Base-by-base conservation (phyloP, 495 filamentous ascomycete species). In the Penicillium goetzii region DNA sequence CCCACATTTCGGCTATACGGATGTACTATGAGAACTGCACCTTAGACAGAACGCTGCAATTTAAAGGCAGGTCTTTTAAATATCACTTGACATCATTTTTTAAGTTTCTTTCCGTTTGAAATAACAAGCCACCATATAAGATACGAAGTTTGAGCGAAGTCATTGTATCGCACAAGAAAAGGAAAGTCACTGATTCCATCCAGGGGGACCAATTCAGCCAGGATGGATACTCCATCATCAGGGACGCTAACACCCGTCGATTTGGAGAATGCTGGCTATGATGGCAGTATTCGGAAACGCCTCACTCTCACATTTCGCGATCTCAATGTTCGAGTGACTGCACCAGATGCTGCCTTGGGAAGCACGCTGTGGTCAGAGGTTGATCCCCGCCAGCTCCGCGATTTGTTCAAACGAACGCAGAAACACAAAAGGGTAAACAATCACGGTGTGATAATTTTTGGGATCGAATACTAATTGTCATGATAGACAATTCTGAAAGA, bases 271-370 rank as follows among this genome's bases (percentile, higher is more conserved):
- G 72, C 69, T 2, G 28, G 33, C 14, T 28, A 52, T 1, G 25
- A 21, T 12, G 47, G 55, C 2, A 52, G 56, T 26, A 59, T 76
- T 59, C 72, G 64, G 14, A 80, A 80, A 51, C 63, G 72, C 41
- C 56, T 80, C 9, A 77, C 77, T 6, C 63, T 80, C 10, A 80
- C 77, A 4, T 80, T 77, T 28, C 73, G 77, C 3, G 63, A 74
- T 53, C 40, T 80, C 21, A 77, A 63, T 51, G 74, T 80, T 7
- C 65, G 70, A 40, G 77, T 80, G 0, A 76, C 76, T 3, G 76
- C 77, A 32, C 74, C 77, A 1, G 76, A 80, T 71, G 74, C 73
- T 3, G 77, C 77, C 0, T 64, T 80, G n/a, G 76, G 77, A 33
- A 67, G 68, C 19, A 78, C 77, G 7, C 56, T 80, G 21, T 71